Percentiles rank a stretch among this genome's conserved stretches.
Conservation (phyloP, 495 filamentous ascomycete species). For the Penicillium simplicissimum region DNA sequence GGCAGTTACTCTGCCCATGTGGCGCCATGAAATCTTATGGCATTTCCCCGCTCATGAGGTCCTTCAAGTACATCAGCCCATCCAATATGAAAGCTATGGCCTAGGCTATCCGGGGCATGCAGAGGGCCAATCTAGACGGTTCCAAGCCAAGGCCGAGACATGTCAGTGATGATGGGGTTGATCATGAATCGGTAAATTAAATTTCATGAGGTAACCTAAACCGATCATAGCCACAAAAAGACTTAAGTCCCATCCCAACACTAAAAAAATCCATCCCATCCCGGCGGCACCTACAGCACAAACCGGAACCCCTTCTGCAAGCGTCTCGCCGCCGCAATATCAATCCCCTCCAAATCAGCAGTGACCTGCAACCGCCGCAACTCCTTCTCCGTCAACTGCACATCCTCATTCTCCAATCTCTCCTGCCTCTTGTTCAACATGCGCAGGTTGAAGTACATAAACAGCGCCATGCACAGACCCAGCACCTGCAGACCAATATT, state of each 20-base stretch:
- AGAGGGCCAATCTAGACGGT: not conserved
- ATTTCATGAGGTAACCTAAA: not conserved
- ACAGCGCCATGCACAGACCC: conserved; percentile 36
- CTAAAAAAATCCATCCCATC: not conserved
- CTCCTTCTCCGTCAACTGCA: conserved; percentile 43
- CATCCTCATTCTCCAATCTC: conserved; percentile 46
- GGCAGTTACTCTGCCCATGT: not conserved
- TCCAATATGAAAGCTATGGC: not conserved
- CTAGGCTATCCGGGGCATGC: not conserved
- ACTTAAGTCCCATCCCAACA: not conserved
- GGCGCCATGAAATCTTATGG: not conserved
- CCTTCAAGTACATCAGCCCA: not conserved
- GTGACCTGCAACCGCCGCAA: conserved; percentile 44
- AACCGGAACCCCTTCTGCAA: conserved; percentile 53
- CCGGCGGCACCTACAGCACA: conserved; percentile 26
- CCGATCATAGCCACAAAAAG: not conserved
- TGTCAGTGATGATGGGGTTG: not conserved
- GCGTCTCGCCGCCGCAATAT: conserved; percentile 44
- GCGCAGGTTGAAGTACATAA: conserved; percentile 46
- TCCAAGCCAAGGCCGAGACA: not conserved
- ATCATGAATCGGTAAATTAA: not conserved
- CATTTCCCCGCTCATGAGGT: not conserved
- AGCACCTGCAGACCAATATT: conserved; percentile 50
- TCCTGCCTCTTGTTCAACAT: conserved; percentile 48
- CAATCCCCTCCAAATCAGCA: conserved; percentile 50